Evolutionary conservation across 2,329 filamentous ascomycete species (phyloP).

Genomic region (Aureobasidium sp.): DNA sequence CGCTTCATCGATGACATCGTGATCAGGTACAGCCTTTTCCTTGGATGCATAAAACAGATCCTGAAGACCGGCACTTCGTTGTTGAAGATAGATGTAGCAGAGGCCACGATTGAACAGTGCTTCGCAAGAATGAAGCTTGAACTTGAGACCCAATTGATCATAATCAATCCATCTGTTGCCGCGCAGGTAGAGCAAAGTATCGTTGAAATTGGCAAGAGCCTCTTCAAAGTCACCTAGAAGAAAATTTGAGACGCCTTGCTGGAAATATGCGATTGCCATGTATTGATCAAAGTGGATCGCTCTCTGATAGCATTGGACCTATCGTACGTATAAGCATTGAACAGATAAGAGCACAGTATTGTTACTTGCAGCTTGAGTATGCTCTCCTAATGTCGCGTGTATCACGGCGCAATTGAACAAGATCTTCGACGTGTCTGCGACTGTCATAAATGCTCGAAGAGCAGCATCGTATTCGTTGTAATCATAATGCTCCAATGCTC

Average conservation of each 20-base stretch:
- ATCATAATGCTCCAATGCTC: conserved; percentile 85
- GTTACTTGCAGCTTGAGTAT: conserved; percentile 77
- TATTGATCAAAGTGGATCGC: conserved; percentile 89
- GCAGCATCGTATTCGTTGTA: conserved; percentile 95
- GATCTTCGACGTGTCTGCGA: conserved; percentile 95
- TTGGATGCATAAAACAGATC: conserved; percentile 86
- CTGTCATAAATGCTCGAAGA: conserved; percentile 72
- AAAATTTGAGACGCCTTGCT: conserved; percentile 97
- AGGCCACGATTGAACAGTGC: conserved; percentile 95
- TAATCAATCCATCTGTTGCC: conserved; percentile 98
- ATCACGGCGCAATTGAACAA: conserved; percentile 98
- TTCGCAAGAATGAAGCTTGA: conserved; percentile 95
- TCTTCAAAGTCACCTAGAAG: conserved; percentile 95
- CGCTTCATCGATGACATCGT: conserved; percentile 96
- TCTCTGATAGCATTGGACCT: conserved; percentile 94
- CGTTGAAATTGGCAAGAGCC: conserved; percentile 96
- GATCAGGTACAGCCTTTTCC: conserved; percentile 92
- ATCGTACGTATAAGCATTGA: conserved; percentile 6
- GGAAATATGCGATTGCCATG: conserved; percentile 95
- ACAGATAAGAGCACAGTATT: background rate
- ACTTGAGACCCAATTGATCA: conserved; percentile 87
- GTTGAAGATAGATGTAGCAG: conserved; percentile 94
- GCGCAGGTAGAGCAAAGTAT: conserved; percentile 86
- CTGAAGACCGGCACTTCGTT: conserved; percentile 82
- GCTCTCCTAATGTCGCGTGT: conserved; percentile 90